Evolutionary conservation across 2,329 filamentous ascomycete genomes (phyloP).

Genomic region (Cytospora leucostoma): DNA sequence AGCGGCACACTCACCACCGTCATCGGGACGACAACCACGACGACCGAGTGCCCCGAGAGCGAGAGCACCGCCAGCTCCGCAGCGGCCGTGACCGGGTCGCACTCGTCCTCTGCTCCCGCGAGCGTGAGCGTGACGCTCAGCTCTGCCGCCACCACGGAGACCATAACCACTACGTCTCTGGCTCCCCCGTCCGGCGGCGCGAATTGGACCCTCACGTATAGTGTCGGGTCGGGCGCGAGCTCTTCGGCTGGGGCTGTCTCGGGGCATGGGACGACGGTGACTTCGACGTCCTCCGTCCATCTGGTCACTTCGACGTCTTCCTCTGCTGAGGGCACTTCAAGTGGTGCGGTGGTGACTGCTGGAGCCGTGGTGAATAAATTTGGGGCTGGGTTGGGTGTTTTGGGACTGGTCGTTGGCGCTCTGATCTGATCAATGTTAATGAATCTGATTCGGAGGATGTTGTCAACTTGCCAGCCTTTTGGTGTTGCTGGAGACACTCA

Average conservation of each 20-base stretch:
- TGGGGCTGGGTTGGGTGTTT: constrained; percentile 39
- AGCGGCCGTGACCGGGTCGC: constrained; percentile 1
- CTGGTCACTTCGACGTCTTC: constrained; percentile 9
- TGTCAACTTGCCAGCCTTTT: not conserved
- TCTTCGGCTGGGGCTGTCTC: not conserved
- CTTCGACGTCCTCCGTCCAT: constrained; percentile 10
- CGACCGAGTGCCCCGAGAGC: constrained; percentile 6
- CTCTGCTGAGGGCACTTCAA: not conserved
- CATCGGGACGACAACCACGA: constrained; percentile 26
- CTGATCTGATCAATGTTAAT: constrained; percentile 49
- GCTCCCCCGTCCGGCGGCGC: not conserved
- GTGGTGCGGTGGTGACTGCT: constrained; percentile 21
- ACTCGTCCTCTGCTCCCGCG: not conserved
- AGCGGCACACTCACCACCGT: constrained; percentile 25
- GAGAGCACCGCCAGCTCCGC: not conserved
- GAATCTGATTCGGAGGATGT: not conserved
- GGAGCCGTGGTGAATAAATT: constrained; percentile 36
- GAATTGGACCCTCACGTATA: not conserved
- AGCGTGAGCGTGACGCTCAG: not conserved
- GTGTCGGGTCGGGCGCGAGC: not conserved
- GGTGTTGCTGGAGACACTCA: not conserved
- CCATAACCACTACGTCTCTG: not conserved
- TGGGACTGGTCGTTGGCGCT: constrained; percentile 44
- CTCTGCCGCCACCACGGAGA: not conserved
- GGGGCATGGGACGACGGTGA: constrained; percentile 2